phyloP scores from a whole-genome alignment of 176 grass and related monocot genomes.

The Ananas comosus region DNA sequence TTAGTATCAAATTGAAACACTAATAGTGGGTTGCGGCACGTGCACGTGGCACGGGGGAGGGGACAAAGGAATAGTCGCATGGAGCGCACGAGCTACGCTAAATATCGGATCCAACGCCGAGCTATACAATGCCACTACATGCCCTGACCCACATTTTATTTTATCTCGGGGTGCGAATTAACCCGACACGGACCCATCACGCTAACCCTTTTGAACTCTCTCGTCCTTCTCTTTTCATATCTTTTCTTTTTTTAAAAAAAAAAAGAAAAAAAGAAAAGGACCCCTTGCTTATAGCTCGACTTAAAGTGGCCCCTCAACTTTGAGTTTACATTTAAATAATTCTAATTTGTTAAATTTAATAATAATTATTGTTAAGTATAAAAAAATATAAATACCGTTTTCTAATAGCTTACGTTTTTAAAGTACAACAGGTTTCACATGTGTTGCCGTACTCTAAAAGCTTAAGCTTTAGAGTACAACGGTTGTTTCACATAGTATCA shows the following conservation, averaged over 20 bases:
- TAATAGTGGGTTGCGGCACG: too few species aligned
- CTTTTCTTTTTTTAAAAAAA: too few species aligned
- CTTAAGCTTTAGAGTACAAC: too few species aligned
- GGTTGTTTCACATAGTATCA: too few species aligned
- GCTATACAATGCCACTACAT: constrained; percentile 2
- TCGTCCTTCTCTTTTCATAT: constrained; percentile 37
- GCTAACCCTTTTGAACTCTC: constrained; percentile 11
- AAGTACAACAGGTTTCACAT: too few species aligned
- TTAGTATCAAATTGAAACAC: too few species aligned
- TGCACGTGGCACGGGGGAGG: not conserved
- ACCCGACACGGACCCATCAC: constrained; percentile 5
- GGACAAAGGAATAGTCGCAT: not conserved
- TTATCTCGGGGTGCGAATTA: constrained; percentile 25
- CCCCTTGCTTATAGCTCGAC: too few species aligned
- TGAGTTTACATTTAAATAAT: constrained; percentile 35
- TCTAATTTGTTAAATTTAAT: constrained; percentile 14
- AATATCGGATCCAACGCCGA: not conserved
- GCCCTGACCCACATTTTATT: constrained; percentile 10
- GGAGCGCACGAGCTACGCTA: not conserved
- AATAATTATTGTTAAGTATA: not conserved
- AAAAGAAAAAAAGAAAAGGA: too few species aligned
- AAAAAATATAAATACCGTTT: too few species aligned
- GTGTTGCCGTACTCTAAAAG: too few species aligned
- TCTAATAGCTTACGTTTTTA: too few species aligned
- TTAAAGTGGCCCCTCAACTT: constrained; percentile 44